Evolutionary conservation across 2,329 filamentous ascomycete genomes (phyloP), one percentile per base, ranked within the genome.

Genomic region (Canariomyces notabilis): DNA sequence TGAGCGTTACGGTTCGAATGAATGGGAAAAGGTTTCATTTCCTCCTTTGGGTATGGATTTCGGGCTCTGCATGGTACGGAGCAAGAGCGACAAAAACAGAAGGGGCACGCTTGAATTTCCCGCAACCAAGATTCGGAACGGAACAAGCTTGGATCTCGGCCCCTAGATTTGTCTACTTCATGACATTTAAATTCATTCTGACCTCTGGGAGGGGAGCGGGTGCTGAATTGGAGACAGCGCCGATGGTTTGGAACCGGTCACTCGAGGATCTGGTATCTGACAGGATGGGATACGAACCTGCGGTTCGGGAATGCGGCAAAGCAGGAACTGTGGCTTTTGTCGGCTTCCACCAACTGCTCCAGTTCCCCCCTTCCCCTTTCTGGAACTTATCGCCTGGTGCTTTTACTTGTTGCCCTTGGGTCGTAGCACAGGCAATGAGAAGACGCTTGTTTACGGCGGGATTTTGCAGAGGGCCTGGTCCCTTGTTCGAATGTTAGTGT

Each of bases 101-200:
- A 3, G 8, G 4, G 26, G 26, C n/a, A n/a, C n/a, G n/a, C n/a
- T n/a, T n/a, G n/a, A n/a, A n/a, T n/a, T n/a, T n/a, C n/a, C n/a
- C n/a, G n/a, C n/a, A n/a, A n/a, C n/a, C n/a, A n/a, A n/a, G n/a
- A n/a, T n/a, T n/a, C n/a, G n/a, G n/a, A n/a, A 18, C 14, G 33
- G 18, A 31, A 44, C 35, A 35, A 44, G 42, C 42, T 37, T 38
- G 34, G 42, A 23, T 44, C 42, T 44, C 42, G 23, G 34, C 14
- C 26, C 9, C 9, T 29, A 8, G 8, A 8, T 29, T 8, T 29
- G n/a, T n/a, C n/a, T n/a, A n/a, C 26, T 29, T 29, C 8, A 11
- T 29, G 9, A 9, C 4, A 9, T 9, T 18, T 23, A 19, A 23
- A 19, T 43, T 18, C 8, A 18, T 44, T 37, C 36, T 19, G 16